phyloP scores from a whole-genome alignment of 2,329 filamentous ascomycete genomes.

The Magnaporthiopsis poae region DNA sequence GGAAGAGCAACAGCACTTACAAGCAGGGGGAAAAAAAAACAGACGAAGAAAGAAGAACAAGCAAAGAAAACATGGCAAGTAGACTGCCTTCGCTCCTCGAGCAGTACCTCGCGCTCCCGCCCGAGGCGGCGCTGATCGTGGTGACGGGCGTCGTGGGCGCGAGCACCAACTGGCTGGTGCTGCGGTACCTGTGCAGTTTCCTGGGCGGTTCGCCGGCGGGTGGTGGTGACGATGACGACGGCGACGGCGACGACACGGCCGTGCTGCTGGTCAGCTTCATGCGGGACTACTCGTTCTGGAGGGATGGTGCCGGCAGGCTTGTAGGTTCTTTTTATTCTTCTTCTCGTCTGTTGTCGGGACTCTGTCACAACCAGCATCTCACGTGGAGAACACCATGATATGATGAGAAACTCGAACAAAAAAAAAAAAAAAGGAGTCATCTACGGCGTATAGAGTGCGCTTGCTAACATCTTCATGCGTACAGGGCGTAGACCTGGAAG shows the following conservation, averaged over 20 bases:
- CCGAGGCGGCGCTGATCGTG: conserved; percentile 50
- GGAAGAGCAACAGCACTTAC: background rate
- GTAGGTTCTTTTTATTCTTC: conserved; percentile 31
- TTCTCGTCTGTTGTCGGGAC: background rate
- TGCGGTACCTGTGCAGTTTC: conserved; percentile 37
- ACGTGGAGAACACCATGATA: no score
- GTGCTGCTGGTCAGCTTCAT: conserved; percentile 78
- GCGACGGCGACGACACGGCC: conserved; percentile 23
- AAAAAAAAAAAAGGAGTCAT: background rate
- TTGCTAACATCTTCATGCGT: background rate
- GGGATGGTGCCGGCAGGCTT: conserved; percentile 55
- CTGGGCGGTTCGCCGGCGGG: background rate
- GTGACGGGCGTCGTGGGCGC: conserved; percentile 59
- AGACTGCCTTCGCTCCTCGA: conserved; percentile 51
- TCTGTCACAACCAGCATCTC: no score
- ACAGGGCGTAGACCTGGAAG: conserved; percentile 62
- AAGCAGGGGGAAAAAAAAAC: background rate
- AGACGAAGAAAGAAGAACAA: no score
- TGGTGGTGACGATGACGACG: background rate
- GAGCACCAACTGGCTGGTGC: conserved; percentile 55
- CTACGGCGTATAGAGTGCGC: no score
- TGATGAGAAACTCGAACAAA: no score
- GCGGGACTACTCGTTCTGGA: conserved; percentile 71
- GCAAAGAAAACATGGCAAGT: conserved; percentile 1
- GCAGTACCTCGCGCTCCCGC: conserved; percentile 50